Conservation (phyloP, 2,329 filamentous ascomycete genomes). For the Neocucurbitaria cava region DNA sequence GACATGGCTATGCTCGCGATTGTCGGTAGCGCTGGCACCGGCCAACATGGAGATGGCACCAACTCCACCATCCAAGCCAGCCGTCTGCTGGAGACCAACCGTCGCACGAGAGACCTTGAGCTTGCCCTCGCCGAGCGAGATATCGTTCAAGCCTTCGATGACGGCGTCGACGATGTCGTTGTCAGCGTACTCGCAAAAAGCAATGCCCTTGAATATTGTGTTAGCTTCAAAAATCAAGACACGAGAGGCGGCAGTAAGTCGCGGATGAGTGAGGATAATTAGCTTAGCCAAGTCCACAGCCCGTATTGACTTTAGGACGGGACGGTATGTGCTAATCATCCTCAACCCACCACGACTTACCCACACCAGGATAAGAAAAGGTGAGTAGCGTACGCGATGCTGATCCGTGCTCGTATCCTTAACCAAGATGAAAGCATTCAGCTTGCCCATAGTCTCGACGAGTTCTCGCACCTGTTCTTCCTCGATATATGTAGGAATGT, state of each 20-base stretch:
- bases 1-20: constrained; percentile 78
- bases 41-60: constrained; percentile 98
- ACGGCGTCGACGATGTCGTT: constrained; percentile 80
- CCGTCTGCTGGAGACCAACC: constrained; percentile 90
- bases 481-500: constrained; percentile 84
- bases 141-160: constrained; percentile 88
- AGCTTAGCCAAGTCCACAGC: too few species aligned
- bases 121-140: constrained; percentile 87
- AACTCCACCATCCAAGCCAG: constrained; percentile 92
- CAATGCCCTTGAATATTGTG: constrained; percentile 73
- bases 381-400: constrained; percentile 71
- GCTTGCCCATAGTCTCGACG: constrained; percentile 86
- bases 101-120: constrained; percentile 89
- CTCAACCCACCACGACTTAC: too few species aligned
- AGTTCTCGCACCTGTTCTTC: constrained; percentile 94
- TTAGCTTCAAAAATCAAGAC: constrained; percentile 8
- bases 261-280: too few species aligned
- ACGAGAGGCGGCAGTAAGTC: too few species aligned
- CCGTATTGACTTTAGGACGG: too few species aligned
- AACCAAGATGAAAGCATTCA: constrained; percentile 89
- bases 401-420: constrained; percentile 87
- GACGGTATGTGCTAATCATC: too few species aligned
- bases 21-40: constrained; percentile 78
- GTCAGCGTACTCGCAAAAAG: constrained; percentile 94
- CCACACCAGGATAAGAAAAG: too few species aligned